phyloP scores from a whole-genome alignment of 2,329 filamentous ascomycete genomes.

The Akanthomyces lecanii region DNA sequence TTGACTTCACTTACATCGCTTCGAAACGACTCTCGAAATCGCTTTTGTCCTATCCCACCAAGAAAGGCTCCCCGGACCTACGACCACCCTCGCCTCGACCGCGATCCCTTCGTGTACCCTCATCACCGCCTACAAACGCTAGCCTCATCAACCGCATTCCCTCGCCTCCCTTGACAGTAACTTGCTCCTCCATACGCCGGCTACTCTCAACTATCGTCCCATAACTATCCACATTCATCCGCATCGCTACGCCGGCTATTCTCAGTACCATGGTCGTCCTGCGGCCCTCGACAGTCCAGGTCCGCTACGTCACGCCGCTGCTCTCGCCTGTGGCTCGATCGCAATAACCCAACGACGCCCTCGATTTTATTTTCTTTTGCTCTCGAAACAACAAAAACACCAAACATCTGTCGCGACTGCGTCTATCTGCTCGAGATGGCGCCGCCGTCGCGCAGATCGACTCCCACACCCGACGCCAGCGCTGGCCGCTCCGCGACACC shows the following conservation, averaged over 20 bases:
- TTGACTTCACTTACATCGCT: background rate
- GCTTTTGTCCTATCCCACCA: background rate
- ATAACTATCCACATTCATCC: background rate
- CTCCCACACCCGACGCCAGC: slow-evolving; percentile 20
- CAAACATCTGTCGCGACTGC: background rate
- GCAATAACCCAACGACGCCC: background rate
- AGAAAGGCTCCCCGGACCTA: background rate
- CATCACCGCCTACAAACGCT: slow-evolving; percentile 1
- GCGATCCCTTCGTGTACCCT: background rate
- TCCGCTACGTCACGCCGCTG: slow-evolving; percentile 11
- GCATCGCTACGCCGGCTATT: background rate
- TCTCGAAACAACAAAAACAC: background rate
- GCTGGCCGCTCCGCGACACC: slow-evolving; percentile 13
- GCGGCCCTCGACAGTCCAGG: slow-evolving; percentile 4
- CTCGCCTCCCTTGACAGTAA: slow-evolving; percentile 4
- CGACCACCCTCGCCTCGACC: background rate
- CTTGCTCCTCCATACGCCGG: background rate
- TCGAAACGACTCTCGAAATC: too few species aligned
- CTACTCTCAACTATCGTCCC: background rate
- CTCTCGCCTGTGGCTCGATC: background rate
- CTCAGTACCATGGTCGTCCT: slow-evolving; percentile 10
- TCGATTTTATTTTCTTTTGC: background rate
- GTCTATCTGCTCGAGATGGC: slow-evolving; percentile 10
- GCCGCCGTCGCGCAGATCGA: slow-evolving; percentile 12
- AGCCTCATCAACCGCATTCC: slow-evolving; percentile 5